phyloP scores from a whole-genome alignment of 169 alveolate genomes.

The Nephromyces sp. region DNA sequence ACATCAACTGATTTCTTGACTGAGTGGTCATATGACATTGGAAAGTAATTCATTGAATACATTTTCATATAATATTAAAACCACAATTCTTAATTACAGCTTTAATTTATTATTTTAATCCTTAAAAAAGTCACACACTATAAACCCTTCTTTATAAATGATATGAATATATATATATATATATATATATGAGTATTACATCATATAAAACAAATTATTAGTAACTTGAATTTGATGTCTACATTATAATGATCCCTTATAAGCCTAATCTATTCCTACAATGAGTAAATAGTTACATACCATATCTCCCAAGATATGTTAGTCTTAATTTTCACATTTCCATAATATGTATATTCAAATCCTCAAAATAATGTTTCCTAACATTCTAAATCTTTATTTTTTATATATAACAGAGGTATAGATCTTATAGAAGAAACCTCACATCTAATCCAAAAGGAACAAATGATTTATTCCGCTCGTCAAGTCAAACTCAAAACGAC shows the following conservation, averaged over 20 bases:
- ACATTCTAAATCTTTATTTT: neutral
- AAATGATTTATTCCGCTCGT: conserved; percentile 31
- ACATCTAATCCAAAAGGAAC: conserved; percentile 26
- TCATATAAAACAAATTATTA: neutral
- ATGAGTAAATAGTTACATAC: neutral
- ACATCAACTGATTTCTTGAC: conserved; percentile 5
- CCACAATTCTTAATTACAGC: no score
- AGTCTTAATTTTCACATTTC: neutral
- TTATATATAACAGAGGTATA: conserved; percentile 11
- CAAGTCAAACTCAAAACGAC: no score
- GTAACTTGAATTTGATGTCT: neutral
- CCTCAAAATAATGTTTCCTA: neutral
- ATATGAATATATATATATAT: no score
- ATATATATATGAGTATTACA: no score
- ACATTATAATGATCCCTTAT: neutral
- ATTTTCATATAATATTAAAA: no score
- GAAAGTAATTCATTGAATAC: no score
- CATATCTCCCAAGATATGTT: neutral
- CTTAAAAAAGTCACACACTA: no score
- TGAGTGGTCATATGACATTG: conserved; percentile 3
- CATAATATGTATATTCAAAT: neutral
- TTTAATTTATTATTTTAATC: no score
- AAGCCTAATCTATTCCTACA: no score
- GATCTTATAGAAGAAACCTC: conserved; percentile 23
- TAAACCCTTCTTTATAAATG: no score